phyloP scores from a whole-genome alignment of 2,329 filamentous ascomycete genomes.

The Apiospora rasikravindrae region DNA sequence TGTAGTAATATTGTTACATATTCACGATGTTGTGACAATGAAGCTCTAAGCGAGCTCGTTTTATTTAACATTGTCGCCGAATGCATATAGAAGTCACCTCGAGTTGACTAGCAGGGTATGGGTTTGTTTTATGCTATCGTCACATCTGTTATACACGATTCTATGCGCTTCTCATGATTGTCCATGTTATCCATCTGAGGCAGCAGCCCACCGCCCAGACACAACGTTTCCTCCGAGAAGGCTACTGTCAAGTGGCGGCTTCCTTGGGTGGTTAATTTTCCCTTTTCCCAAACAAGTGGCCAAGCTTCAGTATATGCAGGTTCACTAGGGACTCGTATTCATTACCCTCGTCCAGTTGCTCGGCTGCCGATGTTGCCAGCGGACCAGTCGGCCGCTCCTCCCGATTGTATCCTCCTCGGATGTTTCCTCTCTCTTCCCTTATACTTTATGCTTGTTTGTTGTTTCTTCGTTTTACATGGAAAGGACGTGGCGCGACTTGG shows the following conservation, averaged over 20 bases:
- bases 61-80: neutral
- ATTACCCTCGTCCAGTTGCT: neutral
- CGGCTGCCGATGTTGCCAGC: neutral
- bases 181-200: neutral
- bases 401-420: neutral
- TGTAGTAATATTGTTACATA: no score
- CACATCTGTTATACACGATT: neutral
- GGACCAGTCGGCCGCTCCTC: neutral
- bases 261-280: neutral
- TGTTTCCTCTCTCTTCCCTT: neutral
- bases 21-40: no score
- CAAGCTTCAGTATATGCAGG: neutral
- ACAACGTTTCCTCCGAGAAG: neutral
- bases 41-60: neutral
- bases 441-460: neutral
- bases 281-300: neutral
- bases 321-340: neutral
- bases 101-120: neutral
- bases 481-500: constrained; percentile 57
- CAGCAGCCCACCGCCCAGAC: neutral
- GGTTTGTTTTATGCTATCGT: neutral
- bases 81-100: neutral
- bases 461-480: constrained; percentile 32
- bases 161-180: neutral
- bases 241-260: neutral